Evolutionary conservation across 768 basidiomycete species (phyloP).

Genomic region (Russula griseocarnosa): DNA sequence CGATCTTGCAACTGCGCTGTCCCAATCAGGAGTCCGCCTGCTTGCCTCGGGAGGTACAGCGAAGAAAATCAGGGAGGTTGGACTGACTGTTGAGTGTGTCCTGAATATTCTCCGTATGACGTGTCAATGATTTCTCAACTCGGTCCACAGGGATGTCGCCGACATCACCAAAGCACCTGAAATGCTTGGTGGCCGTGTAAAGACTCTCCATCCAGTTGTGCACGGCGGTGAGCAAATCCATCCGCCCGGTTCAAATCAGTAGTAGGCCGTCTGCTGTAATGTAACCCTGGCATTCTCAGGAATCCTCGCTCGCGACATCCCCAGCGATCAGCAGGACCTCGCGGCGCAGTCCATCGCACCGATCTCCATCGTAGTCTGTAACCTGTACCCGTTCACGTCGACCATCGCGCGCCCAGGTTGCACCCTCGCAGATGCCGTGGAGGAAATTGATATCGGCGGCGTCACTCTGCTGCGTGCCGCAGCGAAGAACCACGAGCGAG

Average conservation of each 20-base stretch:
- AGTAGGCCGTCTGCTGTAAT: background rate
- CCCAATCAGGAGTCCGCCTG: conserved; percentile 75
- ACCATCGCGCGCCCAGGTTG: conserved; percentile 87
- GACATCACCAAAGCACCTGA: conserved; percentile 97
- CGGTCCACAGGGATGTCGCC: conserved; percentile 76
- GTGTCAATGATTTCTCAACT: conserved; percentile 4
- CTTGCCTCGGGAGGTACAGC: conserved; percentile 97
- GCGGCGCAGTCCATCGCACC: conserved; percentile 79
- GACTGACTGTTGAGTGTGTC: conserved; percentile 83
- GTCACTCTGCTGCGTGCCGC: conserved; percentile 96
- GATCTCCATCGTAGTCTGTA: conserved; percentile 97
- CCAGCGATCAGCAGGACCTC: conserved; percentile 86
- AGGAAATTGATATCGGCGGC: conserved; percentile 98
- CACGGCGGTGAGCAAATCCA: conserved; percentile 71
- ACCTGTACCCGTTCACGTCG: conserved; percentile 93
- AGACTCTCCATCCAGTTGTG: conserved; percentile 96
- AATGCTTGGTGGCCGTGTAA: conserved; percentile 97
- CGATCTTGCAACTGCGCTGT: conserved; percentile 83
- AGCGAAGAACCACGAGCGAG: conserved; percentile 95
- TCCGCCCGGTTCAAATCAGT: background rate
- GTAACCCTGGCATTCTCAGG: conserved; percentile 44
- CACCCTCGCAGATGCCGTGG: conserved; percentile 87
- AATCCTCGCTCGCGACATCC: conserved; percentile 88
- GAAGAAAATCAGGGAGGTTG: conserved; percentile 93
- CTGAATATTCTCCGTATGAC: background rate